Base-by-base conservation (phyloP, 2,329 filamentous ascomycete species). In the Aureobasidium sp. region DNA sequence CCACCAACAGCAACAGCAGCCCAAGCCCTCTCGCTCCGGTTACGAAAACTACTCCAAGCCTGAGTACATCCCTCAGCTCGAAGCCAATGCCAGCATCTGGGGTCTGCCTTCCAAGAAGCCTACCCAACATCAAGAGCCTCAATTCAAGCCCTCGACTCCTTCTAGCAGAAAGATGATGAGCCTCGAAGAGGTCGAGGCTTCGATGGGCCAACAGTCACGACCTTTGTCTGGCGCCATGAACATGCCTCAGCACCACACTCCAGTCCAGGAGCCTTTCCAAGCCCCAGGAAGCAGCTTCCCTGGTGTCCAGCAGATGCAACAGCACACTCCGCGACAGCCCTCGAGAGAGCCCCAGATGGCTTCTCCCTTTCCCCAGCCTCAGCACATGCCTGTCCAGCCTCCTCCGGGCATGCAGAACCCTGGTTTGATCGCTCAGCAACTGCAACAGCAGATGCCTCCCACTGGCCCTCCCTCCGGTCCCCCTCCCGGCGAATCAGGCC, bases 11-110 rank as follows among this genome's bases (percentile, higher is more conserved):
- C 39, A 67, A 75, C 73, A 77, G 65, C 67, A 74, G 17, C 72
- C 76, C 48, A 85, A 85, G 71, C 87, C 90, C 65, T 83, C 82
- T 58, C 85, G 88, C 65, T 90, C 88, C 47, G 93, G 93, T 45
- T 97, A 97, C 71, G 93, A 97, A 73, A 92, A 90, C 73, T 97
- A 97, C 75, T 85, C 87, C 69, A 87, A 93, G 65, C 83, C 88
- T 3, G 89, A 90, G 64, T 91, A 90, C 63, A 87, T 96, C 63
- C 90, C 91, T 12, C 91, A 96, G 67, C 83, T 99, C 62, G 88
- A 96, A 74, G 91, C 95, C 59, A 93, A 97, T 75, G 90, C 91
- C 47, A 92, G 89, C 62, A 88, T 97, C 62, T 99, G 94, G 94
- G 91, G 91, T 4, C 85, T 89, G 63, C 84, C 85, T 39, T 85